These are phyloP conservation scores for Strobilomyces dryophilus DNA, from an alignment of 768 basidiomycete genomes.

Conservation along the genomic window DNA sequence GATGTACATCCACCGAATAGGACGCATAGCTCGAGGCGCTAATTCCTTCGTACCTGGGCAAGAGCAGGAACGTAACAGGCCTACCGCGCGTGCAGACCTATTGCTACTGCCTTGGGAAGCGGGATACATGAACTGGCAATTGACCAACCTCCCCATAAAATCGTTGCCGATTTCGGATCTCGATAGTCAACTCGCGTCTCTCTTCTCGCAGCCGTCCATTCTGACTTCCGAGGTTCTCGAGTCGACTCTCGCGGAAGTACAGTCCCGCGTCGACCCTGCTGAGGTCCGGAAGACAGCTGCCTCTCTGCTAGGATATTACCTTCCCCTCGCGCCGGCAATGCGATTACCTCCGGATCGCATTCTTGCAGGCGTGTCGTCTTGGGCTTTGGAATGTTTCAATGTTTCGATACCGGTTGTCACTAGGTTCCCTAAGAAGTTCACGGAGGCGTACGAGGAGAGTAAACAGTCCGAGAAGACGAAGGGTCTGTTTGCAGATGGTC, in stretches of 20 bases:
- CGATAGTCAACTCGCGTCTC: constrained; percentile 9
- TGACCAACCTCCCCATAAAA: constrained; percentile 68
- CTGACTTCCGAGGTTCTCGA: constrained; percentile 25
- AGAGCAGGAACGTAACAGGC: background rate
- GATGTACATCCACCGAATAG: constrained; percentile 83
- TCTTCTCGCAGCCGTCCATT: constrained; percentile 9
- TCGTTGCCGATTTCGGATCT: constrained; percentile 36
- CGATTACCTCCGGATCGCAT: constrained; percentile 41
- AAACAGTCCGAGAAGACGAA: constrained; percentile 9
- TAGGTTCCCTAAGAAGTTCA: constrained; percentile 21
- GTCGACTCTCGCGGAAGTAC: constrained; percentile 28
- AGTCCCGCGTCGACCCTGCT: constrained; percentile 39
- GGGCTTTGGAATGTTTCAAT: constrained; percentile 39
- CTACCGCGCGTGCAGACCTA: constrained; percentile 59
- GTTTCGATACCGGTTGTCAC: constrained; percentile 16
- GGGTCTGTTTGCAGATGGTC: constrained; percentile 22
- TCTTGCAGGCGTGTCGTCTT: constrained; percentile 55
- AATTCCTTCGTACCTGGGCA: constrained; percentile 37
- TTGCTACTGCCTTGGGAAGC: constrained; percentile 78
- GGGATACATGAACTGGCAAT: constrained; percentile 57
- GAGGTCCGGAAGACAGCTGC: constrained; percentile 59
- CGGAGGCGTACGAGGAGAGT: constrained; percentile 18
- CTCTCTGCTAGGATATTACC: constrained; percentile 71
- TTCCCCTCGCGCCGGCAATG: constrained; percentile 46
- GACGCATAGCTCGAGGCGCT: constrained; percentile 74